These are phyloP conservation scores for Stachybotrys chlorohalonatus DNA, from an alignment of 2,329 filamentous ascomycete species.

Conservation along the genomic window DNA sequence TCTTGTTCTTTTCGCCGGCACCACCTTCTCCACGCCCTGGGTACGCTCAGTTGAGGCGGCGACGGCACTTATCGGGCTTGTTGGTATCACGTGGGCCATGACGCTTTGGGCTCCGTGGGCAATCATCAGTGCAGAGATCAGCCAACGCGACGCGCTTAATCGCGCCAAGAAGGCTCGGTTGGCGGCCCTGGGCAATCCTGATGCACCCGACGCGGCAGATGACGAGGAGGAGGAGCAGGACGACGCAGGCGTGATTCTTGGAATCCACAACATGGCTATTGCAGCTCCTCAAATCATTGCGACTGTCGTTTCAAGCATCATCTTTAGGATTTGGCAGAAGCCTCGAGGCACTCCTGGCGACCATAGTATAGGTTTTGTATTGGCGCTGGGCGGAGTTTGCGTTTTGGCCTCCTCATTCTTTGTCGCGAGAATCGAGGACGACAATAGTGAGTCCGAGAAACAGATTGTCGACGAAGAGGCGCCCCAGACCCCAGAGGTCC, in stretches of 20 bases:
- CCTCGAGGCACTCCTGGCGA: conserved; percentile 77
- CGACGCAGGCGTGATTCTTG: conserved; percentile 82
- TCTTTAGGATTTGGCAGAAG: conserved; percentile 83
- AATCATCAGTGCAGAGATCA: conserved; percentile 88
- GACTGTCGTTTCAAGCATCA: conserved; percentile 71
- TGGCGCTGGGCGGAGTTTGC: conserved; percentile 74
- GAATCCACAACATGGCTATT: conserved; percentile 93
- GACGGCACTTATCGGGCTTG: conserved; percentile 67
- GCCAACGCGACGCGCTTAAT: conserved; percentile 59
- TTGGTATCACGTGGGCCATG: conserved; percentile 87
- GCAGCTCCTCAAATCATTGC: conserved; percentile 87
- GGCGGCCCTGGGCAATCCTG: conserved; percentile 5
- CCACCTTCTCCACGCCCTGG: conserved; percentile 78
- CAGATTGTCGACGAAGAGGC: conserved; percentile 13
- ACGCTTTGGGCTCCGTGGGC: conserved; percentile 94
- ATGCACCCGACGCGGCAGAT: conserved; percentile 4
- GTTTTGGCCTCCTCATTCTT: conserved; percentile 70
- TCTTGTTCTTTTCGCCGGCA: conserved; percentile 70
- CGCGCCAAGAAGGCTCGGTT: conserved; percentile 26
- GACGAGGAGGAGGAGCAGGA: conserved; percentile 54
- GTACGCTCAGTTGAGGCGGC: conserved; percentile 63
- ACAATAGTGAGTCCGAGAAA: conserved; percentile 27
- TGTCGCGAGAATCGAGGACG: conserved; percentile 57
- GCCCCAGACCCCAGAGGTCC: neutral
- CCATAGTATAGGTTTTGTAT: conserved; percentile 75